Evolutionary conservation across 2,329 filamentous ascomycete species (phyloP), one percentile per base, ranked within the genome.

Genomic region (Eutypella sp.): DNA sequence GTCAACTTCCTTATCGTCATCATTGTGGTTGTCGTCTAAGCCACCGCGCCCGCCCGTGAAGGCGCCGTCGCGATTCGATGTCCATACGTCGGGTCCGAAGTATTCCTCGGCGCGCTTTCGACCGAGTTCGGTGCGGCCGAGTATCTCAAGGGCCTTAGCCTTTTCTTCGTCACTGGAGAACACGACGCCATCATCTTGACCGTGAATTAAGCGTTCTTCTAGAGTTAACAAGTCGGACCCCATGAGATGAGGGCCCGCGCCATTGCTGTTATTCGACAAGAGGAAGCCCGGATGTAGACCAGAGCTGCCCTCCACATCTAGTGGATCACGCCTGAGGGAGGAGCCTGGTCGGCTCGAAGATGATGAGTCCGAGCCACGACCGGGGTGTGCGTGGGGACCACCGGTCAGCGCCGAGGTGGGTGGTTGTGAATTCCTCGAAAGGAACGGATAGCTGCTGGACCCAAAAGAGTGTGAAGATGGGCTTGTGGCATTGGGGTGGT

Each of bases 71-170:
- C 47, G 52, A 9, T 63, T 64, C 4, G 62, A 59, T 39, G 64
- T 66, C 72, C 76, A 80, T 2, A 77, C 65, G 42, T 73, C 70
- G 0, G 66, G 57, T 0, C 76, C 77, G 60, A 73, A 81, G 15
- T 79, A 67, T 39, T 71, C 68, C 49, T 77, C 71, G 0, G 75
- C 76, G 38, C 72, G 66, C 41, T 68, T 68, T n/a, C 73, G 70
- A 0, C 76, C 76, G 4, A 63, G 55, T 34, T 77, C 74, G 2
- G 74, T 79, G 36, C 70, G 70, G 11, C 68, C 63, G 27, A 81
- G 60, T 15, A 79, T 74, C 48, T 79, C 75, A 11, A 81, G 65
- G 47, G 73, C 73, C 58, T 73, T 75, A 49, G 63, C 69, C 59
- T 73, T 77, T 34, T 68, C 71, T 18, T 65, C 65, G 27, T 73